Conservation (phyloP, 768 basidiomycete genomes). For the Hemileccinum impolitum region DNA sequence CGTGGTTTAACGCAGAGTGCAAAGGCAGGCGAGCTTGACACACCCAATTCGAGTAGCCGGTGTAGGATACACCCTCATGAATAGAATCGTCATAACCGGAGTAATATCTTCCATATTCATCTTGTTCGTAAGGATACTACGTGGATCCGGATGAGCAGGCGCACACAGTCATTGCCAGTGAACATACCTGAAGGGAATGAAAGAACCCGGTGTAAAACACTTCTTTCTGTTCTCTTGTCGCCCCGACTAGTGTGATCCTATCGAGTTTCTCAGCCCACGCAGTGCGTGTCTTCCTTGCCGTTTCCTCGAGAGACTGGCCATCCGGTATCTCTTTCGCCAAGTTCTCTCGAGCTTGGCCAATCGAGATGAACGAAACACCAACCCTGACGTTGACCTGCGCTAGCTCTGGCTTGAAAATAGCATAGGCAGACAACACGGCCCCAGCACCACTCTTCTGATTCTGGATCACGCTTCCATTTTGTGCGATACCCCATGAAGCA, state of each 20-base stretch:
- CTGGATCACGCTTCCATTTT: constrained; percentile 38
- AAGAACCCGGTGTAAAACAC: constrained; percentile 62
- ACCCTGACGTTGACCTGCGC: constrained; percentile 52
- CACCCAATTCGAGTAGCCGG: constrained; percentile 80
- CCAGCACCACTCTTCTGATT: constrained; percentile 37
- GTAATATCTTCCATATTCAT: constrained; percentile 65
- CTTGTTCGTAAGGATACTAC: constrained; percentile 76
- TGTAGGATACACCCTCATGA: constrained; percentile 67
- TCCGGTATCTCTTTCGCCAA: constrained; percentile 49
- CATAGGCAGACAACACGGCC: constrained; percentile 49
- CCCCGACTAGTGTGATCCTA: constrained; percentile 48
- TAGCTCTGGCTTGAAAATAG: constrained; percentile 35
- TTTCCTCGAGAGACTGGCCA: constrained; percentile 47
- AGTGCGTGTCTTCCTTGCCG: constrained; percentile 43
- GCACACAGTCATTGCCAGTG: background rate
- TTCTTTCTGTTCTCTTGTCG: constrained; percentile 43
- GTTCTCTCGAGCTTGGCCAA: constrained; percentile 58
- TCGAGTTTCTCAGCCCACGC: constrained; percentile 60
- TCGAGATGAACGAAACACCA: constrained; percentile 72
- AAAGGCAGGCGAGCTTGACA: constrained; percentile 8
- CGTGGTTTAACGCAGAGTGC: background rate
- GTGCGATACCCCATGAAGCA: constrained; percentile 45
- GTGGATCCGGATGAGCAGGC: constrained; percentile 1
- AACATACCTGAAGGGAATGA: constrained; percentile 54
- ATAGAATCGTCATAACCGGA: constrained; percentile 71